Conservation (phyloP, 768 basidiomycete genomes). For the Psilocybe cubensis region DNA sequence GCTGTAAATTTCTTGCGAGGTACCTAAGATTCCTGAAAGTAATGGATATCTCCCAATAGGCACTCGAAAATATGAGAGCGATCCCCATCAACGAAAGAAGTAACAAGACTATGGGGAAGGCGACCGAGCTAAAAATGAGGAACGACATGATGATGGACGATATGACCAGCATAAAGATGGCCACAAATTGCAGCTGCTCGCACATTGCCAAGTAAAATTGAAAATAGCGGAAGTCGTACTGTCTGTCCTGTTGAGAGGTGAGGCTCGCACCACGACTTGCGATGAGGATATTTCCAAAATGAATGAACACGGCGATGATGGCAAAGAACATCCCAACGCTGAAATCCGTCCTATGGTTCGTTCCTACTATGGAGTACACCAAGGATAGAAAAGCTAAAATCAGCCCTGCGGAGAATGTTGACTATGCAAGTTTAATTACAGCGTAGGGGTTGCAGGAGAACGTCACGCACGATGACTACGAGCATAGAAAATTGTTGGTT, state of each 20-base stretch:
- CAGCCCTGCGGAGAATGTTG: conserved; percentile 33
- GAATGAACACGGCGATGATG: conserved; percentile 31
- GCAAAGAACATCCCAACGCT: conserved; percentile 34
- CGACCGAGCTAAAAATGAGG: conserved; percentile 30
- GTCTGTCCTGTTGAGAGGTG: conserved; percentile 19
- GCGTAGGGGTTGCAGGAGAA: background rate
- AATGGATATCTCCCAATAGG: conserved; percentile 34
- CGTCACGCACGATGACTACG: conserved; percentile 27
- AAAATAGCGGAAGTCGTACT: conserved; percentile 27
- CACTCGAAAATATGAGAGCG: conserved; percentile 27
- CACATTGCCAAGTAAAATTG: conserved; percentile 29
- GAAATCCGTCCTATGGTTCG: conserved; percentile 23
- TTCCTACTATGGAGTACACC: conserved; percentile 23
- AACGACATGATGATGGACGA: conserved; percentile 30
- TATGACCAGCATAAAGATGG: conserved; percentile 28
- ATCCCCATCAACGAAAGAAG: conserved; percentile 19
- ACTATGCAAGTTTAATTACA: conserved; percentile 18
- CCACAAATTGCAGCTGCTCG: conserved; percentile 36
- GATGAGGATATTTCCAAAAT: conserved; percentile 34
- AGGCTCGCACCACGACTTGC: conserved; percentile 31
- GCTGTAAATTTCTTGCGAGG: conserved; percentile 22
- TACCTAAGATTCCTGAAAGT: conserved; percentile 29
- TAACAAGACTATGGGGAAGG: conserved; percentile 29
- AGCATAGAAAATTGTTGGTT: conserved; percentile 31
- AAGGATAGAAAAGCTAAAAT: conserved; percentile 31